A percentile compares a stretch with the other conserved stretches of the same genome.
Conservation (phyloP, 495 filamentous ascomycete species). For the Acidiella bohemica region DNA sequence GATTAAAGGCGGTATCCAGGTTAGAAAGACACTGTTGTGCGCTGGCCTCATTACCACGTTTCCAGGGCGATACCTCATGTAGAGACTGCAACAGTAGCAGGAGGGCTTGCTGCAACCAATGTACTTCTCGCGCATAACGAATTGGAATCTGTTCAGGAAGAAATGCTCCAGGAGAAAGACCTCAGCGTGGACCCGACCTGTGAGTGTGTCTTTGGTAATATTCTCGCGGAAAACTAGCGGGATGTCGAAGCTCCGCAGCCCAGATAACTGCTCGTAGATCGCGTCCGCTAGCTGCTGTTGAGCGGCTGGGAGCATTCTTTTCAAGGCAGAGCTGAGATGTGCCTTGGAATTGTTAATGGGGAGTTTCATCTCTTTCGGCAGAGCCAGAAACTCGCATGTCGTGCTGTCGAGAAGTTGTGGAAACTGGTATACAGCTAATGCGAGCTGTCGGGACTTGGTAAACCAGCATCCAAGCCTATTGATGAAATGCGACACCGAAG, state of each 20-base stretch:
- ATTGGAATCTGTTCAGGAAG: background rate
- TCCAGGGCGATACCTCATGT: too few species aligned
- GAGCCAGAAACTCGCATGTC: too few species aligned
- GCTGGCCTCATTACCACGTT: too few species aligned
- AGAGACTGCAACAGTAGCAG: background rate
- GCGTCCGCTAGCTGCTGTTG: background rate
- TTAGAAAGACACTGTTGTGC: too few species aligned
- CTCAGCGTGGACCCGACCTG: background rate
- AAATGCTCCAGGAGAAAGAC: background rate
- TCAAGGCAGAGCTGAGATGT: background rate
- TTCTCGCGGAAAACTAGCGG: background rate
- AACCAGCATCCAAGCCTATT: too few species aligned
- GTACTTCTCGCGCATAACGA: background rate
- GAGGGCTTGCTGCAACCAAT: background rate
- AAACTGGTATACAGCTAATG: too few species aligned
- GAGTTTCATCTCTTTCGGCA: background rate
- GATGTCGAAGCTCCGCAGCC: background rate
- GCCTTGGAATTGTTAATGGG: background rate
- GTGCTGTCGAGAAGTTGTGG: too few species aligned
- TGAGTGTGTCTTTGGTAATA: background rate
- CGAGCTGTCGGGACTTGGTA: too few species aligned
- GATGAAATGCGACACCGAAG: too few species aligned
- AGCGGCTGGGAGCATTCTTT: background rate
- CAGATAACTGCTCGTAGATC: background rate
- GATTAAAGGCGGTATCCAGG: too few species aligned